These are phyloP conservation scores for Tetradesmus obliquus DNA, from an alignment of 139 green algal genomes.

Conservation along the genomic window DNA sequence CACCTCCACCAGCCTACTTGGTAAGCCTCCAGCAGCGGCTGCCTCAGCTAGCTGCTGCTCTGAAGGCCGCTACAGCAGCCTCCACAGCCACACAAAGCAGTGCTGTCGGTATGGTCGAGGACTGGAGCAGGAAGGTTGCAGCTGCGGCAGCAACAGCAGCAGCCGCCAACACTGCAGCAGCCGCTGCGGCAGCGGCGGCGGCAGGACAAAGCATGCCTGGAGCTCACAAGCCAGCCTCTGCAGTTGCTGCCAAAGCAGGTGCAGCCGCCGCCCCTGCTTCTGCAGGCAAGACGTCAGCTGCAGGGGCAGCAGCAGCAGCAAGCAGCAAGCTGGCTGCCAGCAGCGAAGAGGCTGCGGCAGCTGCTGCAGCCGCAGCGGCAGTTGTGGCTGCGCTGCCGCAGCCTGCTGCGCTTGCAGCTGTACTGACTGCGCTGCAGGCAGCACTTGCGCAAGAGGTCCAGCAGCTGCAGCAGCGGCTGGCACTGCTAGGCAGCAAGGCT, in stretches of 20 bases:
- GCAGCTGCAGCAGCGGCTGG: slow-evolving; percentile 28
- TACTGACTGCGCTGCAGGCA: not conserved
- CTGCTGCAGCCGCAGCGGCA: slow-evolving; percentile 25
- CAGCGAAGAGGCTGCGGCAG: slow-evolving; percentile 8
- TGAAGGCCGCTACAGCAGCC: slow-evolving; percentile 16
- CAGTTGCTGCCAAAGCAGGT: slow-evolving; percentile 21
- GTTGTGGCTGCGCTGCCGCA: slow-evolving; percentile 8
- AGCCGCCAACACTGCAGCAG: not conserved
- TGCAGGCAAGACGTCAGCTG: not conserved
- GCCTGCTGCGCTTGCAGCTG: slow-evolving; percentile 3
- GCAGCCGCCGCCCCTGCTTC: not conserved
- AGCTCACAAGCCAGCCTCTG: not conserved
- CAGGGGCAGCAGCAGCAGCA: not conserved
- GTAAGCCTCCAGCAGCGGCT: slow-evolving; percentile 1
- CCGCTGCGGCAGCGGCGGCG: not conserved
- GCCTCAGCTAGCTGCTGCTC: slow-evolving; percentile 20
- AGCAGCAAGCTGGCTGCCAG: not conserved
- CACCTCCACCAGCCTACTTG: slow-evolving; percentile 6
- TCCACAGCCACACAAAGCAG: not conserved
- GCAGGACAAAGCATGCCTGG: not conserved
- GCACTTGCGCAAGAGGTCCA: not conserved
- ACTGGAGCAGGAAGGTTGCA: not conserved
- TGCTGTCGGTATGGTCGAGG: not conserved
- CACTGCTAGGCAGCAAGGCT: slow-evolving; percentile 35
- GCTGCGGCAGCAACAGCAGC: slow-evolving; percentile 9